These are phyloP conservation scores for Leucosporidium scottii DNA, from an alignment of 768 basidiomycete species.

Conservation along the genomic window DNA sequence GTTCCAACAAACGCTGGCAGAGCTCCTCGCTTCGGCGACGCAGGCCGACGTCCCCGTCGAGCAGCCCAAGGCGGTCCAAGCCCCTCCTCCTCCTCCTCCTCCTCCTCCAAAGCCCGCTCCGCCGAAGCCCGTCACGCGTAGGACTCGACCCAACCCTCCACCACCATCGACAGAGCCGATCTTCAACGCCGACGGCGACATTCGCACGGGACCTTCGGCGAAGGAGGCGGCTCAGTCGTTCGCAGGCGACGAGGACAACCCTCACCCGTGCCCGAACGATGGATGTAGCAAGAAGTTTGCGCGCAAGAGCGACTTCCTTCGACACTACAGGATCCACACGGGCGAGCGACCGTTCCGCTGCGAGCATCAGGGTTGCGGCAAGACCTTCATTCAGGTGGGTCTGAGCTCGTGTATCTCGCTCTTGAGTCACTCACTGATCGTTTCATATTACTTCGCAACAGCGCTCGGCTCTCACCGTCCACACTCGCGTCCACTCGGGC, in stretches of 20 bases:
- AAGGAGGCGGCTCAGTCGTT: constrained; percentile 22
- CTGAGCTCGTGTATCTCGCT: constrained; percentile 12
- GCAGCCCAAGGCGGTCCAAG: neutral
- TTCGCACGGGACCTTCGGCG: constrained; percentile 12
- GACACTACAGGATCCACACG: constrained; percentile 84
- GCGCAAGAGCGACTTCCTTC: constrained; percentile 70
- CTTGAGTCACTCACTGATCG: neutral
- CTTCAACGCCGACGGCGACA: constrained; percentile 2
- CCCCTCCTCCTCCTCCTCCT: neutral
- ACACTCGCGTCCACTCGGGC: constrained; percentile 78
- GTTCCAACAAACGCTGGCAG: neutral
- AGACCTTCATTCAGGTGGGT: constrained; percentile 81
- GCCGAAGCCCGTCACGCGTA: no score
- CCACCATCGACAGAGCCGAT: neutral
- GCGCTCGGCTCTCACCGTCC: constrained; percentile 83
- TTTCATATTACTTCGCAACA: constrained; percentile 40
- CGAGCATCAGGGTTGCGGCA: constrained; percentile 62
- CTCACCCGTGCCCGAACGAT: constrained; percentile 25
- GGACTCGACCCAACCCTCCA: neutral
- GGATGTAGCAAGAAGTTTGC: constrained; percentile 75
- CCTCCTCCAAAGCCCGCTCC: constrained; percentile 1
- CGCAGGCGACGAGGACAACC: constrained; percentile 27
- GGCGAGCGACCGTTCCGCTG: constrained; percentile 81
- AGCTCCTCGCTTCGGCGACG: neutral
- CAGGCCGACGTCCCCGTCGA: neutral